Evolutionary conservation across 768 basidiomycete genomes (phyloP), one percentile per base, ranked within the genome.

Genomic region (Austroboletus eburneus): DNA sequence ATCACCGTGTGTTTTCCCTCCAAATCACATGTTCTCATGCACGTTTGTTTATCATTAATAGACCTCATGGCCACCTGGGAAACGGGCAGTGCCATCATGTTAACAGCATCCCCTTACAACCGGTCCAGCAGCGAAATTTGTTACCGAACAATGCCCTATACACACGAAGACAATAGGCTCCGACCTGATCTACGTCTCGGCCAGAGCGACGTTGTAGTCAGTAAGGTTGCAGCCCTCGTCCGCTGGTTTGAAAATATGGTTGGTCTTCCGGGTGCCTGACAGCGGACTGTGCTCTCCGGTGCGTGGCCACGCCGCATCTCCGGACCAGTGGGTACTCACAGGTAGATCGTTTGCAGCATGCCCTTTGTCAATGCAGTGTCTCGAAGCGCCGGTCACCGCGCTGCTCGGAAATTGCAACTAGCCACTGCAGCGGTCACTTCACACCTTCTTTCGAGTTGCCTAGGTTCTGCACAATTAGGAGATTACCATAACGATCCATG

Each of bases 161-260:
- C 73, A 1, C 72, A 71, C 23, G 75, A 78, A 49, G 87, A 91
- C 59, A 67, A 69, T 16, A 71, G 70, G 5, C 66, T 86, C 5
- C 75, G 86, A 6, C 87, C 89, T 16, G 89, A 91, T 63, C 63
- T 90, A 34, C 73, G 87, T 27, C 69, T 91, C 3, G 85, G 81
- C 1, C 69, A 71, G 49, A 87, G 81, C 47, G 87, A 91, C 46
- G 77, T 80, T 9, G 74, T 73, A 8, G 83, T 91, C 13, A 72
- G 78, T 45, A 83, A 75, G 48, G 87, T 91, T 1, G 77, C 81
- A 0, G 67, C 72, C 16, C 71, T 87, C 24, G 86, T 81, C 2
- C 57, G 58, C 5, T 91, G 88, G 88, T 85, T 91, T 48, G 79
- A 88, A 62, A 60, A 58, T n/a, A 80, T 84, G 71, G 84, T 85